phyloP scores from a whole-genome alignment of 306 rosid genomes.

The cucumber (Cucumis sativus) region DNA sequence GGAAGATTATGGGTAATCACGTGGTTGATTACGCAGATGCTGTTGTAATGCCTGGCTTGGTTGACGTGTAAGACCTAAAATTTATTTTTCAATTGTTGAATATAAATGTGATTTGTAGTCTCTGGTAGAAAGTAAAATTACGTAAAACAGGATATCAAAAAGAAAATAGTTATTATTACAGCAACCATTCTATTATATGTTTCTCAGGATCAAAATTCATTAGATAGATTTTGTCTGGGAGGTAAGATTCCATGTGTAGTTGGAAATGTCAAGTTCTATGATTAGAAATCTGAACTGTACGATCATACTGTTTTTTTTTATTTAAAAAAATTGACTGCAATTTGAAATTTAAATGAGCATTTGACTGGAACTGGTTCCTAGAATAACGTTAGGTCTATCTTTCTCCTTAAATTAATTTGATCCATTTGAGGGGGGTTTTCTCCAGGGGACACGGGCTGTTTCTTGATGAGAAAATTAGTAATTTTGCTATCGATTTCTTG shows the following conservation, averaged over 20 bases:
- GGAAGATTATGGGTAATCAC: slow-evolving; percentile 22
- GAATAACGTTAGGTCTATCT: background rate
- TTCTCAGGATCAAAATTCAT: background rate
- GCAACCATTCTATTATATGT: background rate
- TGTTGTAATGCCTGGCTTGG: slow-evolving; percentile 88
- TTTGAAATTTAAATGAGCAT: background rate
- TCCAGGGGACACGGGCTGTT: background rate
- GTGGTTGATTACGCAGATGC: slow-evolving; percentile 70
- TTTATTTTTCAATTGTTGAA: background rate
- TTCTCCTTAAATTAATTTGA: background rate
- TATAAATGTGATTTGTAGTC: background rate
- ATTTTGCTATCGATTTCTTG: background rate
- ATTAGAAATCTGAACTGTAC: background rate
- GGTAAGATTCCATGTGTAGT: background rate
- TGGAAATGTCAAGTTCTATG: background rate
- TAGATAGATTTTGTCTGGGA: background rate
- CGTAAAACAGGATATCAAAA: background rate
- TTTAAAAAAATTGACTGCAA: background rate
- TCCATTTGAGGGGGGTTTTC: background rate
- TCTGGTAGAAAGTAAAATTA: background rate
- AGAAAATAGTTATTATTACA: background rate
- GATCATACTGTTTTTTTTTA: background rate
- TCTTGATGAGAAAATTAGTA: background rate
- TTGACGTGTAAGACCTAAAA: slow-evolving; percentile 61
- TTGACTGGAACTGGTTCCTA: background rate